Base-by-base conservation (phyloP, 345 rosid species). In the Bretschneidera sinensis region DNA sequence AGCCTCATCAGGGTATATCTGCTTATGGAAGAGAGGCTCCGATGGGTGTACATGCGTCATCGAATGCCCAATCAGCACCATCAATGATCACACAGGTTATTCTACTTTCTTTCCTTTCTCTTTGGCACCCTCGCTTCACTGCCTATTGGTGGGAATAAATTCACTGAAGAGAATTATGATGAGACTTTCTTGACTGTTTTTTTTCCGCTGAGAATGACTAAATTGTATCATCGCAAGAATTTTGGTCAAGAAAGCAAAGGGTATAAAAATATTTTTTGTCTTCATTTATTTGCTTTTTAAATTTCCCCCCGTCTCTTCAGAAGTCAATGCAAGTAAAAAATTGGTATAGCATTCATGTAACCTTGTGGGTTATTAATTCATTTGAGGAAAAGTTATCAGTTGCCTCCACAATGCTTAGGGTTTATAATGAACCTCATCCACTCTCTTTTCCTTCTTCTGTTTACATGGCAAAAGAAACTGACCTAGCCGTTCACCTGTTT, bases 1-100 rank as follows among this genome's bases (percentile, higher is more conserved):
- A 88, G 67, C 89, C 90, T 51, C 99, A 95, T 67, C 98, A 91
- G 69, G 97, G 98, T 53, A 91, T 91, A 62, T 91, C 98, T 72
- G 88, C 90, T 8, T 91, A 95, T 71, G 99, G 98, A 71, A 86
- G 97, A 77, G 96, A 95, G 76, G 82, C 92, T 61, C 87, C 92
- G 4, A 63, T 83, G 77, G 81, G 89, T 50, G 80, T 67, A 54
- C 99, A 88, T 76, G 81, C 71, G 65, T 71, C 94, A 55, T 62
- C 88, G 9, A 81, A 75, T 66, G 55, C 85, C 51, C 87, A 83
- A 71, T 61, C 79, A 15, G 89, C 96, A 33, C 92, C 94, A 49
- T 85, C 98, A n/a, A 86, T 91, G 96, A 77, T 79, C 74, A 85
- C 97, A 45, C 98, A 91, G 97, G 97, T 94, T 69, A 51, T 61